Percentiles rank a stretch among this genome's conserved stretches.
Conservation (phyloP, 345 rosid genomes). For the Linum lewisii region DNA sequence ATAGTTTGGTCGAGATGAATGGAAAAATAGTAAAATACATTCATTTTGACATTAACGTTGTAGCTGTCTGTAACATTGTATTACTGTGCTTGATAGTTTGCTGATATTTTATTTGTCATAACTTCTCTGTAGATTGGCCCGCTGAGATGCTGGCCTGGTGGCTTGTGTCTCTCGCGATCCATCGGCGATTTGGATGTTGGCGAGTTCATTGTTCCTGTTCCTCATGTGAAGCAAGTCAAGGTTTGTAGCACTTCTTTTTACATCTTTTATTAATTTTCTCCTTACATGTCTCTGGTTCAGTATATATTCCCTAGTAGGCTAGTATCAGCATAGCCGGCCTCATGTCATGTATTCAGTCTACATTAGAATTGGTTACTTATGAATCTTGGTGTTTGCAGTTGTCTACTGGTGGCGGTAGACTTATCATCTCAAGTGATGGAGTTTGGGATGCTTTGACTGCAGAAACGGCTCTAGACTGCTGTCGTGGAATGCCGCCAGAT, state of each 20-base stretch:
- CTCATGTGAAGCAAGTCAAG: conserved; percentile 97
- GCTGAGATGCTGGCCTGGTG: conserved; percentile 99
- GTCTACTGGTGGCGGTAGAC: conserved; percentile 84
- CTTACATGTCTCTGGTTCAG: neutral
- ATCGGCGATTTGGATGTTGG: conserved; percentile 97
- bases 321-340: neutral
- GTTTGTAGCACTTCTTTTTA: conserved; percentile 31
- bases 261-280: neutral
- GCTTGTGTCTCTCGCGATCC: conserved; percentile 96
- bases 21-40: neutral
- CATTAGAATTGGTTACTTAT: conserved; percentile 2
- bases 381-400: conserved; percentile 42
- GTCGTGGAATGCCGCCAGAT: conserved; percentile 83
- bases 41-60: too few relatives aligned
- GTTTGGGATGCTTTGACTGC: conserved; percentile 95
- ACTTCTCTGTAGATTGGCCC: conserved; percentile 74
- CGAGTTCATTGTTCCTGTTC: conserved; percentile 95
- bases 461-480: conserved; percentile 77
- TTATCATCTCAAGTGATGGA: conserved; percentile 92
- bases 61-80: neutral
- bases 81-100: neutral
- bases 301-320: neutral
- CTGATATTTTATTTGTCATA: conserved; percentile 14
- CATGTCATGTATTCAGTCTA: neutral
- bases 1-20: too few relatives aligned